phyloP scores from a whole-genome alignment of 2,329 filamentous ascomycete species.

The Diaporthe caulivora region DNA sequence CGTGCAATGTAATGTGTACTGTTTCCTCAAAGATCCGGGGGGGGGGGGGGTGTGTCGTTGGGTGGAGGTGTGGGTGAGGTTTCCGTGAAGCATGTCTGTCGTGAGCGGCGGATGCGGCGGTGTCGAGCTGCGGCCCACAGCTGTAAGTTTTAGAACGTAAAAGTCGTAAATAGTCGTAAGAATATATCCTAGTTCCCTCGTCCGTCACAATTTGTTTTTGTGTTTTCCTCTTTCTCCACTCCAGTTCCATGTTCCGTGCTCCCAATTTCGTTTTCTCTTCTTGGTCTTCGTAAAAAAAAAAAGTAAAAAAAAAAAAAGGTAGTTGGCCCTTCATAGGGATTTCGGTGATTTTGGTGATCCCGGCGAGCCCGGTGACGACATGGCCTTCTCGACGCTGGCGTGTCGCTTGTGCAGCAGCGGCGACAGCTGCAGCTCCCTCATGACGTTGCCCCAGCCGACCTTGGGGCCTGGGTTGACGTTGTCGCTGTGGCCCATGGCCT shows the following conservation, averaged over 20 bases:
- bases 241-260: slow-evolving; percentile 30
- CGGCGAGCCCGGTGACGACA: slow-evolving; percentile 50
- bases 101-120: neutral
- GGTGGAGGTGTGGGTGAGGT: neutral
- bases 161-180: slow-evolving; percentile 37
- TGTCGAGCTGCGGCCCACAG: slow-evolving; percentile 22
- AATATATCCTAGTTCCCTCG: neutral
- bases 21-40: neutral
- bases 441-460: slow-evolving; percentile 72
- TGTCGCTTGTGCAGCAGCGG: slow-evolving; percentile 72
- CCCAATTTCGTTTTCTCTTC: neutral
- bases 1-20: neutral
- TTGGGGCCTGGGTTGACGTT: slow-evolving; percentile 62
- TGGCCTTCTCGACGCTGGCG: slow-evolving; percentile 71
- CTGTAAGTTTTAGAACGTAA: slow-evolving; percentile 34
- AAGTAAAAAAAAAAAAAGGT: no score
- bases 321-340: neutral
- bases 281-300: neutral
- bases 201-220: slow-evolving; percentile 37
- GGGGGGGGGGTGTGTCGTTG: neutral
- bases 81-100: neutral
- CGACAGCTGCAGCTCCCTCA: slow-evolving; percentile 72
- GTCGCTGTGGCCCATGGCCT: slow-evolving; percentile 65
- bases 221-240: slow-evolving; percentile 40
- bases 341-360: neutral